Evolutionary conservation across 306 rosid genomes (phyloP).

Genomic region (Medicago arabica): DNA sequence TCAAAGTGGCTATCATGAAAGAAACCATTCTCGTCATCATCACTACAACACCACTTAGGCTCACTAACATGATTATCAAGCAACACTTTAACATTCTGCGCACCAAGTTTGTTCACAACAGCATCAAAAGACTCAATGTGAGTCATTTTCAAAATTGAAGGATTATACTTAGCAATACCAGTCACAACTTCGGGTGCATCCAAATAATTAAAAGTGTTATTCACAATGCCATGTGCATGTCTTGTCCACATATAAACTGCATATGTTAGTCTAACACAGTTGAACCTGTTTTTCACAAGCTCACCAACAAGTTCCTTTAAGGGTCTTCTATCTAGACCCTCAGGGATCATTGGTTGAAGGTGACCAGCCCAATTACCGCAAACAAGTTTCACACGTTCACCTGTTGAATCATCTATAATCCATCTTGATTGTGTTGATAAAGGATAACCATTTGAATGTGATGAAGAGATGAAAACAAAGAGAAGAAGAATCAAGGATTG

Average conservation of each 20-base stretch:
- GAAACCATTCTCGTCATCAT: too few species aligned
- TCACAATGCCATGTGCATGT: background rate
- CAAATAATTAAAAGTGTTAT: background rate
- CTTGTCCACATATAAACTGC: slow-evolving; percentile 57
- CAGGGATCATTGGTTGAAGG: slow-evolving; percentile 54
- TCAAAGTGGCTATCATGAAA: slow-evolving; percentile 50
- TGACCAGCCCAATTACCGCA: slow-evolving; percentile 26
- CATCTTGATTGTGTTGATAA: slow-evolving; percentile 52
- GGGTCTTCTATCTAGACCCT: slow-evolving; percentile 54
- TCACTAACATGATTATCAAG: too few species aligned
- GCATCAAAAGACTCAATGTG: slow-evolving; percentile 41
- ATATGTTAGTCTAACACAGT: slow-evolving; percentile 28
- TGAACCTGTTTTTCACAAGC: slow-evolving; percentile 35
- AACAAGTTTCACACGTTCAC: slow-evolving; percentile 47
- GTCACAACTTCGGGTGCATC: slow-evolving; percentile 13
- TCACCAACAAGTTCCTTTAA: slow-evolving; percentile 43
- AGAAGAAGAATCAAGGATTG: background rate
- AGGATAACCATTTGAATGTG: slow-evolving; percentile 39
- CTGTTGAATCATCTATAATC: slow-evolving; percentile 49
- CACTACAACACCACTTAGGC: too few species aligned
- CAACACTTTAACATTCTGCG: too few species aligned
- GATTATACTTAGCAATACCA: slow-evolving; percentile 47
- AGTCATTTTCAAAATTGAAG: slow-evolving; percentile 39
- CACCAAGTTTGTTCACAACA: too few species aligned
- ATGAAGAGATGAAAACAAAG: slow-evolving; percentile 3